Percentiles rank a stretch among this genome's conserved stretches.
Conservation (phyloP, 257 asterid species). For the Nicotiana paniculata region DNA sequence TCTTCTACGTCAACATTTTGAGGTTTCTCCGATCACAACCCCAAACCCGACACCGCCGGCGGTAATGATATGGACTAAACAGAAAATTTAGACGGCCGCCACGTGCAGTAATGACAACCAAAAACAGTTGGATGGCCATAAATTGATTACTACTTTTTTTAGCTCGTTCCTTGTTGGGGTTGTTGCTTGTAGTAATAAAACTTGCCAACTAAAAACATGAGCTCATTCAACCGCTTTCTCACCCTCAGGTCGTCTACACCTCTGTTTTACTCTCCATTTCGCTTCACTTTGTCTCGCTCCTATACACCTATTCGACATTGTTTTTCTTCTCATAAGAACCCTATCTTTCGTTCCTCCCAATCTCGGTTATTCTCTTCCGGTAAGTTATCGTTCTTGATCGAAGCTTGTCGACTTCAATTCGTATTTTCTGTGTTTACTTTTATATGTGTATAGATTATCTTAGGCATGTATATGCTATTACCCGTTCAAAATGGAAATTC, state of each 20-base stretch:
- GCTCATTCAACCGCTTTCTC: constrained; percentile 32
- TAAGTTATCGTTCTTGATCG: constrained; percentile 13
- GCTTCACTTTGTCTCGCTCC: constrained; percentile 4
- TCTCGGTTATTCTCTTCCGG: constrained; percentile 42
- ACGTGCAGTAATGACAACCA: neutral
- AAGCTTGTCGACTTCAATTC: neutral
- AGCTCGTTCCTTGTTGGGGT: neutral
- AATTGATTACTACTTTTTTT: neutral
- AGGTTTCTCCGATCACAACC: neutral
- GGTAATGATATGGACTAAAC: neutral
- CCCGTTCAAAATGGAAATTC: neutral
- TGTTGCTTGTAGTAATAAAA: constrained; percentile 6
- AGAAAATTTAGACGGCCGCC: neutral
- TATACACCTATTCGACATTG: constrained; percentile 12
- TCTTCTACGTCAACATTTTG: neutral
- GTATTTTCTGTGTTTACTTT: neutral
- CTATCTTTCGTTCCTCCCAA: constrained; percentile 14
- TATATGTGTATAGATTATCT: no score
- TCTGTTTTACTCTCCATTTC: constrained; percentile 9
- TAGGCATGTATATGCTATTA: neutral
- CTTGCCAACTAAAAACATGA: constrained; percentile 38
- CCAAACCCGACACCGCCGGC: neutral
- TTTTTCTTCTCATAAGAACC: constrained; percentile 13
- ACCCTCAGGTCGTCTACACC: constrained; percentile 9
- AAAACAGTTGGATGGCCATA: neutral